Evolutionary conservation across 2,329 filamentous ascomycete genomes (phyloP), one percentile per base, ranked within the genome.

Genomic region (Bipolaris gigantea): DNA sequence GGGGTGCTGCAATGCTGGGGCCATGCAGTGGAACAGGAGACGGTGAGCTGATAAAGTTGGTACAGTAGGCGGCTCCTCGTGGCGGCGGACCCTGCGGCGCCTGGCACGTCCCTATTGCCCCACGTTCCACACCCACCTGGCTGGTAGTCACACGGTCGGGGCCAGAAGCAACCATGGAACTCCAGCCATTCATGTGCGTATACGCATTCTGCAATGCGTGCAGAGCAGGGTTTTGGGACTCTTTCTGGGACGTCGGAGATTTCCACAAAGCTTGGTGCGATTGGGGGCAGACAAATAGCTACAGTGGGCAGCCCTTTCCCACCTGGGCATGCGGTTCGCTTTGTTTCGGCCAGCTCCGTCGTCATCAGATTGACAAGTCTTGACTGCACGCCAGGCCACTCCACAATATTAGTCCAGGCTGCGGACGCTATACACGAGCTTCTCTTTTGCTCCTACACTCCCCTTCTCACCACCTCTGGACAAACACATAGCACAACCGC

Each of bases 331-430:
- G 47, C 48, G 49, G 11, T 46, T 39, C 53, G 40, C 50, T 41
- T 47, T 43, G 18, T n/a, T 39, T 59, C 64, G 63, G 65, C 57
- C 64, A 65, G 36, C 64, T 65, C 64, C 65, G 64, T 60, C 64
- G 55, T 67, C 64, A 66, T 64, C 56, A 58, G 61, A 50, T 57
- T 57, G 53, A 62, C 59, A 65, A 60, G 56, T 51, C 44, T 56
- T 63, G 58, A 36, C 55, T 56, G 54, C 33, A 55, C 21, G 35
- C 30, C 48, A 15, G 39, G 48, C 19, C 25, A 25, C 39, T 48
- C 35, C 49, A 52, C 36, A 36, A 46, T 45, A 49, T 49, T 44
- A 21, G 27, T 30, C 13, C 27, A 30, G 23, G 32, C 27, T 16
- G 38, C 41, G 15, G 35, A 56, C 19, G n/a, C n/a, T 44, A 30